Evolutionary conservation across 1,284 basidiomycete species (phyloP).

Genomic region (Puccinia horiana): DNA sequence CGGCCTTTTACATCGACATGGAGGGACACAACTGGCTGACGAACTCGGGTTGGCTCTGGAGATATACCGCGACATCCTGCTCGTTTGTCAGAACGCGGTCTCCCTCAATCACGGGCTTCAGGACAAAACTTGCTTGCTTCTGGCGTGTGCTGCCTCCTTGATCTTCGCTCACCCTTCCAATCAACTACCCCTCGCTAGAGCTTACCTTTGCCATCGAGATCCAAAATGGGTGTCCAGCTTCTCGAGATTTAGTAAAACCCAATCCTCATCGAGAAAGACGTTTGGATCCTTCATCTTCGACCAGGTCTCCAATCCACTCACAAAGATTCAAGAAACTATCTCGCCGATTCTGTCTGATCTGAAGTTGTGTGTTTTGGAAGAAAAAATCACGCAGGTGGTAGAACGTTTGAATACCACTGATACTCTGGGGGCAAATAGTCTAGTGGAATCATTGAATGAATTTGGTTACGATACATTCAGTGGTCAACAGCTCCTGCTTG

Average conservation of each 20-base stretch:
- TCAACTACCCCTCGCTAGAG: not conserved
- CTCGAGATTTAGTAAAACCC: not conserved
- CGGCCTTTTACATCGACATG: not conserved
- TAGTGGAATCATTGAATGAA: not conserved
- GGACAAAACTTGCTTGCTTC: not conserved
- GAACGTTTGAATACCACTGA: not conserved
- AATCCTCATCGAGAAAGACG: not conserved
- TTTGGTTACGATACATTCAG: not conserved
- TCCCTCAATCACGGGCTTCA: not conserved
- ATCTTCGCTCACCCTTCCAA: not conserved
- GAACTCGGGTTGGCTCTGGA: not conserved
- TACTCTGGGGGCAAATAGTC: not conserved
- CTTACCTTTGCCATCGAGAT: not conserved
- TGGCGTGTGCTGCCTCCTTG: not conserved
- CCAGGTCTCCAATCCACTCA: not conserved
- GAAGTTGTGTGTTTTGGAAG: not conserved
- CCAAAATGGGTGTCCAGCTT: slow-evolving; percentile 12
- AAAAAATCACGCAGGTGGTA: not conserved
- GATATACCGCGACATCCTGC: not conserved
- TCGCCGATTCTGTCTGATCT: not conserved
- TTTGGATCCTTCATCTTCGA: not conserved
- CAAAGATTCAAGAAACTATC: not conserved
- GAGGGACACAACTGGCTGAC: not conserved
- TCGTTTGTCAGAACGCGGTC: not conserved
- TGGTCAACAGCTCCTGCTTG: not conserved